These are phyloP conservation scores for Colletotrichum tabaci DNA, from an alignment of 2,329 filamentous ascomycete genomes.

Conservation along the genomic window DNA sequence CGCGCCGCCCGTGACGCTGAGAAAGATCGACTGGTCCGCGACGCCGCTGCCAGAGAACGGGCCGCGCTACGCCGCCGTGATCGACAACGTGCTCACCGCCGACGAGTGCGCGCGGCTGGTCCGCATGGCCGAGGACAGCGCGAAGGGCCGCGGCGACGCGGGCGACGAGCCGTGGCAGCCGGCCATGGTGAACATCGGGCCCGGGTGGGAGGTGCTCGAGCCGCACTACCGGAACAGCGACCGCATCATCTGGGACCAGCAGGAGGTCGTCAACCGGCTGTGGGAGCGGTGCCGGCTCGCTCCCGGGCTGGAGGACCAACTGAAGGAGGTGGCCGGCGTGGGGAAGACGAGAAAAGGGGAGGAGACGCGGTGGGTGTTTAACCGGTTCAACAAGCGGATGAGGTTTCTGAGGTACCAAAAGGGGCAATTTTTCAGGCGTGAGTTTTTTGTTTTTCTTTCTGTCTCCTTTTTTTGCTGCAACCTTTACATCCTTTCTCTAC, in stretches of 20 bases:
- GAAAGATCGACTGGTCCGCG: constrained; percentile 66
- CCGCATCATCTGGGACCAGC: constrained; percentile 82
- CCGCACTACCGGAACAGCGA: constrained; percentile 77
- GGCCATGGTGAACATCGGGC: constrained; percentile 78
- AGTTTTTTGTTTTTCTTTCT: too few species aligned
- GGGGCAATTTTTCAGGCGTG: constrained; percentile 80
- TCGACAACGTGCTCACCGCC: constrained; percentile 70
- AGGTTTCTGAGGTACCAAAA: constrained; percentile 80
- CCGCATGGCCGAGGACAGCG: constrained; percentile 65
- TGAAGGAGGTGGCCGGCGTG: constrained; percentile 53
- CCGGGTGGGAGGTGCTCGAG: constrained; percentile 70
- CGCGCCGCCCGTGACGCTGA: constrained; percentile 56
- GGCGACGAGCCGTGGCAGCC: constrained; percentile 69
- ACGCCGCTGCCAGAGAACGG: constrained; percentile 67
- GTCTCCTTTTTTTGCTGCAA: constrained; percentile 43
- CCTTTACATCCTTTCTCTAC: neutral
- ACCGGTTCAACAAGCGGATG: constrained; percentile 78
- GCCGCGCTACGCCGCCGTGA: constrained; percentile 67
- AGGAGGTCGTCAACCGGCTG: constrained; percentile 73
- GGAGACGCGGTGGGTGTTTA: constrained; percentile 56
- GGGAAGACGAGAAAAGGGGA: constrained; percentile 38
- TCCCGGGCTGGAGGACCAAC: constrained; percentile 57
- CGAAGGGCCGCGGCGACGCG: constrained; percentile 58
- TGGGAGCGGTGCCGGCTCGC: constrained; percentile 70
- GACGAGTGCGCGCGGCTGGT: constrained; percentile 73